Evolutionary conservation across 2,329 filamentous ascomycete species (phyloP), one percentile per base, ranked within the genome.

Genomic region (Epicoccum sorghinum): DNA sequence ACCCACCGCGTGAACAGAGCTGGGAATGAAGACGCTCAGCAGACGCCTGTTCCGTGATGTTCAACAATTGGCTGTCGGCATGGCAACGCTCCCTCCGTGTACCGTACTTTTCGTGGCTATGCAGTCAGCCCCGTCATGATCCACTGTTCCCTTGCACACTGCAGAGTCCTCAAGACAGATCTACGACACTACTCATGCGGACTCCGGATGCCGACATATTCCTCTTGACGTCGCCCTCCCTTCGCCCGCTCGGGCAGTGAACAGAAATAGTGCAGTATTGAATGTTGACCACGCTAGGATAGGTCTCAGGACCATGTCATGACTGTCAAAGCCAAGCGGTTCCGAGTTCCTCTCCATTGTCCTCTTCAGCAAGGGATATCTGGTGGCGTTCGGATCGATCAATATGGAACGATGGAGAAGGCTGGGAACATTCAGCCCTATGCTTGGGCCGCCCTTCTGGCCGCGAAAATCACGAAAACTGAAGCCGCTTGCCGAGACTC

Each of bases 41-140:
- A 48, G 23, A 40, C 33, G 44, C 38, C 4, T 40, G 35, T 52
- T 48, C 9, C 18, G 35, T 53, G 33, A 29, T 54, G 13, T 45
- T 36, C 23, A 45, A 54, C 29, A 37, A 36, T 24, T 23, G 7
- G 32, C 35, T 3, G 52, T 54, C 13, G 29, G 40, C 46, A 44
- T 46, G 24, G 52, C 52, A 54, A 54, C 52, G 47, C 45, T 18
- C 39, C 37, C 32, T 43, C 47, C 23, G 24, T 33, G 38, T 41
- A 36, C 32, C 45, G 35, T 27, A 46, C 27, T 39, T 24, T 45
- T 35, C 12, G 27, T 32, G 13, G 35, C 23, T 22, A 54, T 48
- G 51, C 51, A 48, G 44, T 54, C 51, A 54, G 51, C 51, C 13
- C 45, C 45, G 40, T 45, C 45, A 48, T 41, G 40, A 54, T 40